Evolutionary conservation across 352 stramenopile species (phyloP).

Genomic region (Globisporangium alternatum): DNA sequence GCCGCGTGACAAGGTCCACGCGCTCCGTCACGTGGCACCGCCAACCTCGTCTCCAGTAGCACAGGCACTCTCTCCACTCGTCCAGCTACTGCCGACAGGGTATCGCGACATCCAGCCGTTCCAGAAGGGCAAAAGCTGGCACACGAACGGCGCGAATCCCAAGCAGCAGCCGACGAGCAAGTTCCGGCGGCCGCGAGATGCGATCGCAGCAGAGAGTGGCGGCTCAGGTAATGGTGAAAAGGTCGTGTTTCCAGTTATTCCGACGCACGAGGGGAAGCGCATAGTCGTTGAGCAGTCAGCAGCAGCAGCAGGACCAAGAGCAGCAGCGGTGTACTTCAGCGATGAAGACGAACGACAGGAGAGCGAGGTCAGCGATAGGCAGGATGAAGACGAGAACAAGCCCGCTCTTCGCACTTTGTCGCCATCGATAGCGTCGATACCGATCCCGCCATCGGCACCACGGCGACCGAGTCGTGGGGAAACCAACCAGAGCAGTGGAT

Average conservation of each 20-base stretch:
- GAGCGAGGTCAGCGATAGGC: not conserved
- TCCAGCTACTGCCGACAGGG: conserved; percentile 52
- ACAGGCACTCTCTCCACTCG: conserved; percentile 48
- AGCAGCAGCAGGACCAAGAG: not conserved
- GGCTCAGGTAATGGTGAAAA: conserved; percentile 16
- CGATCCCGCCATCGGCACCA: conserved; percentile 22
- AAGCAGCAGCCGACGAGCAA: conserved; percentile 18
- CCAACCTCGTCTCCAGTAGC: not conserved
- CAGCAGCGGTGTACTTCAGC: not conserved
- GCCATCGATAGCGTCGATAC: conserved; percentile 22
- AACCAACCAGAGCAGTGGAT: conserved; percentile 21
- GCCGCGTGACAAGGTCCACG: conserved; percentile 21
- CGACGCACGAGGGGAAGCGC: conserved; percentile 4
- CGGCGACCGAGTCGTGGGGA: conserved; percentile 19
- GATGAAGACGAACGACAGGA: conserved; percentile 19
- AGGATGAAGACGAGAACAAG: not conserved
- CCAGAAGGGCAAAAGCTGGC: conserved; percentile 63
- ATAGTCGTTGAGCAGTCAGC: not conserved
- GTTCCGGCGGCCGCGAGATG: conserved; percentile 19
- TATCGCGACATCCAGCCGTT: conserved; percentile 73
- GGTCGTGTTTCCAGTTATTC: conserved; percentile 50
- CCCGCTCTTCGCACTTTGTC: conserved; percentile 12
- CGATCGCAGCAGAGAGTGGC: conserved; percentile 11
- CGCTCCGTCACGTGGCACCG: conserved; percentile 12
- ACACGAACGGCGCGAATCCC: conserved; percentile 43